Evolutionary conservation across 768 basidiomycete genomes (phyloP).

Genomic region (Rhizopogon salebrosus): DNA sequence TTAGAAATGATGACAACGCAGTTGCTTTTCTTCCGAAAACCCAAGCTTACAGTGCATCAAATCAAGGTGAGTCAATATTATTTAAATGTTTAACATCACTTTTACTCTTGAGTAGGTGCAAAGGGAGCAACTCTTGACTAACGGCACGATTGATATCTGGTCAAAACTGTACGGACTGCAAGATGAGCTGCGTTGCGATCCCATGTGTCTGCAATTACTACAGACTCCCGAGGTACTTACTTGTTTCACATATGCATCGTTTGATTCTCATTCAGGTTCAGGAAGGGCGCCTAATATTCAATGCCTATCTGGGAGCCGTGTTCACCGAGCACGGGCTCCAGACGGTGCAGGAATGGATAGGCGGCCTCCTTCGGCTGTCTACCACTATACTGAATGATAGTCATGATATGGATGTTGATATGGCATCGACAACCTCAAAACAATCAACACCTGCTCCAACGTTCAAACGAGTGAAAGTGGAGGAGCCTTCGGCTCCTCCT

Average conservation of each 20-base stretch:
- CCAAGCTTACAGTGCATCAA: conserved; percentile 41
- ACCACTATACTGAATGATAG: conserved; percentile 13
- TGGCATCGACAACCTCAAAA: neutral
- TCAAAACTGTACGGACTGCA: conserved; percentile 31
- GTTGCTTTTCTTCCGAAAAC: conserved; percentile 44
- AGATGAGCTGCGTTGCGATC: conserved; percentile 28
- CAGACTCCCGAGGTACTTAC: conserved; percentile 34
- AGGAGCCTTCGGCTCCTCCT: conserved; percentile 14
- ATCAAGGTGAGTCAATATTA: conserved; percentile 43
- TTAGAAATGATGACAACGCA: conserved; percentile 43
- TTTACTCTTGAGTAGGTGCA: conserved; percentile 16
- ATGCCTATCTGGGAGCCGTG: conserved; percentile 65
- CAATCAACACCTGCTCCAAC: conserved; percentile 13
- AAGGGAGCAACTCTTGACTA: conserved; percentile 23
- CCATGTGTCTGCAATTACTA: conserved; percentile 20
- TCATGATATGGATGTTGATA: conserved; percentile 9
- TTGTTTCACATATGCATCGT: conserved; percentile 9
- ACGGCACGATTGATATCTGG: conserved; percentile 33
- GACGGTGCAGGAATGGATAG: conserved; percentile 54
- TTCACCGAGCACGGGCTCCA: conserved; percentile 49
- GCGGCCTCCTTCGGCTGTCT: conserved; percentile 29
- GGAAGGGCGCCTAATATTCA: conserved; percentile 56
- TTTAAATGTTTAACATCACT: neutral
- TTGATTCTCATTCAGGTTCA: conserved; percentile 22
- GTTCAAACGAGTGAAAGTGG: conserved; percentile 25